Base-by-base conservation (phyloP, 129 eudicot genomes). In the Centrapalus pauciflorus region DNA sequence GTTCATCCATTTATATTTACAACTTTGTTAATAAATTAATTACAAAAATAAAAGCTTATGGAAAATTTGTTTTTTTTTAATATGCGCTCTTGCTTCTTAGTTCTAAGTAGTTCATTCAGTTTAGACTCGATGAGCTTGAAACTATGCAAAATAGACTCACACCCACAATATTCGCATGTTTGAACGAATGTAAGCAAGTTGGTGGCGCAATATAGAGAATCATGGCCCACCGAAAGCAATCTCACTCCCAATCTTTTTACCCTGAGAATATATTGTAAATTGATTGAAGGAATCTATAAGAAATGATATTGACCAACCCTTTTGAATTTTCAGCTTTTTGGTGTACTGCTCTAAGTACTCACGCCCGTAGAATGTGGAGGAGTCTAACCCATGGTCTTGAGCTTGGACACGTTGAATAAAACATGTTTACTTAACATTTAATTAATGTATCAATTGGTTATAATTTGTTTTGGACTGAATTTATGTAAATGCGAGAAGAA, bases 221-320 rank as follows among this genome's bases (percentile, higher is more conserved):
- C 84, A 51, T 28, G 46, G 37, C 79, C 72, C 82, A 81, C 84
- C 67, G 64, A 81, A 81, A 71, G 79, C 71, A 58, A 55, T 77
- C 78, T 62, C 74, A 64, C 70, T 76, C 62, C 32, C 58, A 75
- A 76, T 81, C 76, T 75, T 84, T 84, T 65, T 72, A 67, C 67
- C 37, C 83, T 32, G 21, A 55, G 86, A 81, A 81, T 81, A 69
- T 72, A 74, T 61, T 67, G 30, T 50, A 64, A 50, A 75, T 64
- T 68, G 70, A 64, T 50, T 29, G 46, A 28, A 28, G 62, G 85
- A 64, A 78, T 78, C 80, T 70, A 69, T 46, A 46, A 57, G 37
- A 71, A 75, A 52, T 87, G 59, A 73, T 28, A 66, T 80, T 70
- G 78, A 83, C 77, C 81, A 38, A 50, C 74, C 76, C 19, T 65